A percentile compares a stretch with the other conserved stretches of the same genome.
Conservation (phyloP, 2,329 filamentous ascomycete genomes). For the Beauveria asiatica region DNA sequence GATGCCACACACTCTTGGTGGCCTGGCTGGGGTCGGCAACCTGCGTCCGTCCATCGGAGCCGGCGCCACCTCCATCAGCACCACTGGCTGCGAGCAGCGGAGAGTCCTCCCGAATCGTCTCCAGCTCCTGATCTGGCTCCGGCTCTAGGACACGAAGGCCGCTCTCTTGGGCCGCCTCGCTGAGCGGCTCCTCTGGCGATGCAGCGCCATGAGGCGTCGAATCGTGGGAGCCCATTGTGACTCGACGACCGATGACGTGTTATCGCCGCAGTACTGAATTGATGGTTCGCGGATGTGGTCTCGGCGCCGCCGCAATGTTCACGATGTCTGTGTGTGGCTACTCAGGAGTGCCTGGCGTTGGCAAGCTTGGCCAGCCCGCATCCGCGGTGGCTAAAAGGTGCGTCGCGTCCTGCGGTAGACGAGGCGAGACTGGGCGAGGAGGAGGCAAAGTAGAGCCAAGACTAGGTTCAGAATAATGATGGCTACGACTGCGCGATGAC, state of each 20-base stretch:
- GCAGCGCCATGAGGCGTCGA: background rate
- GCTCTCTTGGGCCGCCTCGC: constrained; percentile 4
- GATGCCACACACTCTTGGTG: constrained; percentile 76
- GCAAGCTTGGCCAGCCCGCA: background rate
- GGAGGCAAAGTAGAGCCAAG: background rate
- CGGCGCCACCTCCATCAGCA: background rate
- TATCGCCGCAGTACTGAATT: background rate
- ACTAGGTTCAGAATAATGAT: background rate
- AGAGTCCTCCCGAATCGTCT: constrained; percentile 14
- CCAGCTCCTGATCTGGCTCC: constrained; percentile 11
- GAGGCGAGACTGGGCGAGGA: background rate
- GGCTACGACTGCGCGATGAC: background rate
- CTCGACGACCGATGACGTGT: background rate
- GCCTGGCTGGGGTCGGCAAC: constrained; percentile 41
- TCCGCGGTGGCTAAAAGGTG: background rate
- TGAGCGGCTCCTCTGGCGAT: constrained; percentile 1
- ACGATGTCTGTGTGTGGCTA: background rate
- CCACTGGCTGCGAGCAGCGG: constrained; percentile 13
- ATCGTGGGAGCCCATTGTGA: background rate
- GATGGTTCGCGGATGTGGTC: background rate
- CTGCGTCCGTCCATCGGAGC: constrained; percentile 12
- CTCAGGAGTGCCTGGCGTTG: background rate
- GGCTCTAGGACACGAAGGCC: constrained; percentile 5
- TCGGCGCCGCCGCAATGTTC: background rate
- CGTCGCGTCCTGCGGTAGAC: background rate